Evolutionary conservation across 2,329 filamentous ascomycete genomes (phyloP), one percentile per base, ranked within the genome.

Genomic region (Fusarium palustre): DNA sequence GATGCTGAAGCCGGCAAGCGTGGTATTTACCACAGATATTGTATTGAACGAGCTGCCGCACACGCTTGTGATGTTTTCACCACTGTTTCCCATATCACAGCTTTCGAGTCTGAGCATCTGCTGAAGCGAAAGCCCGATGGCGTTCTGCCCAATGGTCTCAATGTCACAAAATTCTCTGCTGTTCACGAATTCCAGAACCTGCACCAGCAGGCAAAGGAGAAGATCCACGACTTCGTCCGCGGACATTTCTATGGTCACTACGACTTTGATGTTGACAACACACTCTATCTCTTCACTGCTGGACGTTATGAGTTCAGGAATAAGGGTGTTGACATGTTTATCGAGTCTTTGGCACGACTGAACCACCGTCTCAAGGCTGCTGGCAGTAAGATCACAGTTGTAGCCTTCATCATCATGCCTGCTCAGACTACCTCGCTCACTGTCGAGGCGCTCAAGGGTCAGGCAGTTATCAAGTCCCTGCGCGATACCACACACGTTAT

Each of bases 321-420:
- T 78, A 99, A 99, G 83, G 96, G 96, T 76, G 95, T 97, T 12
- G 96, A 99, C 81, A 98, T 99, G 96, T 99, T 98, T 81, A 97
- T 99, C 73, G 96, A 99, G 81, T 96, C 94, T 5, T 84, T 99
- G 68, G 96, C 96, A 30, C 92, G 96, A 43, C 83, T 99, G 75
- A 99, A 99, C 82, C 94, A 98, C 83, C 89, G 92, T 39, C 88
- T 99, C 77, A 98, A 98, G 87, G 82, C 82, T 53, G 82, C 90
- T 10, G 93, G 93, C 49, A 97, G 93, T 73, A 97, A 96, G 81
- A 94, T 91, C 78, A 98, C 96, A 0, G 91, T 99, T 10, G 95
- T 99, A 20, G 95, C 96, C 22, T 99, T 99, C 79, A 92, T 99
- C 80, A 98, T 99, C 79, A 97, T 99, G 93, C 96, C 96, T 4